Evolutionary conservation across 164 flowering plant genomes (phyloP).

Genomic region (Vitis riparia): DNA sequence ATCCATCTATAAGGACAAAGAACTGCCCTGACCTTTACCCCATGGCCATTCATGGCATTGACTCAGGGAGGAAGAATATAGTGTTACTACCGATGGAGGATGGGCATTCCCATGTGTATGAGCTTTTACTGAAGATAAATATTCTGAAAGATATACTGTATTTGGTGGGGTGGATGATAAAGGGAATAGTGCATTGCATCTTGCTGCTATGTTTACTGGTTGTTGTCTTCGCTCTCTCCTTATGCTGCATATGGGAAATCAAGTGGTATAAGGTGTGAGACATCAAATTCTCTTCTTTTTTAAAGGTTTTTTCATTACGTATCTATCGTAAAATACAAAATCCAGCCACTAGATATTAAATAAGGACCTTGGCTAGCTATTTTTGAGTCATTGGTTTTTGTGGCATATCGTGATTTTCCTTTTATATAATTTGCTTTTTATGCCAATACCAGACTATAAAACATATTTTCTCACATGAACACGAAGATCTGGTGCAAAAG

Average conservation of each 20-base stretch:
- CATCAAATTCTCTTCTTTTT: too few species aligned
- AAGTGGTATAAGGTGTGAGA: too few species aligned
- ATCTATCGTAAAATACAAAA: too few species aligned
- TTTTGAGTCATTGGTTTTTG: too few species aligned
- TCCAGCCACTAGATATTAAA: too few species aligned
- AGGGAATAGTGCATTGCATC: constrained; percentile 14
- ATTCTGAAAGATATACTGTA: not conserved
- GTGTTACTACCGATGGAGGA: constrained; percentile 19
- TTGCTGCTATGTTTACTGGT: constrained; percentile 6
- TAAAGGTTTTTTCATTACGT: too few species aligned
- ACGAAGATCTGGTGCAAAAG: not conserved
- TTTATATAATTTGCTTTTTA: not conserved
- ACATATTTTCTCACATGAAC: constrained; percentile 14
- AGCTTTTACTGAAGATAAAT: not conserved
- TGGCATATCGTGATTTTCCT: too few species aligned
- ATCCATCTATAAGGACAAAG: not conserved
- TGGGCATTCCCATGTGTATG: constrained; percentile 3
- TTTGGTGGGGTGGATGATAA: constrained; percentile 9
- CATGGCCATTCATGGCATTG: constrained; percentile 14
- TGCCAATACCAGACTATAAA: constrained; percentile 20
- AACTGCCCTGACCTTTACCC: constrained; percentile 15
- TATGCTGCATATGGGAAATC: not conserved
- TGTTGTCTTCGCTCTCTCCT: constrained; percentile 10
- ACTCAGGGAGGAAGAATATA: constrained; percentile 9
- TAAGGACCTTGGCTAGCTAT: too few species aligned